Conservation (phyloP, 805 yeast species). For the Henningerozyma blattae region DNA sequence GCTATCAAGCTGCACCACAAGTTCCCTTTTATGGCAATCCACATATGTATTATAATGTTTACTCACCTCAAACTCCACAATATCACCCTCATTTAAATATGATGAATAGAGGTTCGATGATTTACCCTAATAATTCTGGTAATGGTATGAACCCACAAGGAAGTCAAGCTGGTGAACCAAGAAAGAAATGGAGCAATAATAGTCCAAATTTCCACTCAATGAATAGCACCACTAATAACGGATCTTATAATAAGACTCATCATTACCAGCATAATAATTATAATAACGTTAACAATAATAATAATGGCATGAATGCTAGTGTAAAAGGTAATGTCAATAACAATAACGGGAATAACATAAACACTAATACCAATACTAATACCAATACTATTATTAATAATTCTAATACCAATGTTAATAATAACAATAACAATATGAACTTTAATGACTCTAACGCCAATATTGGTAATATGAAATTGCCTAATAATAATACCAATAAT, state of each 20-base stretch:
- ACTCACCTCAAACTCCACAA: conserved; percentile 17
- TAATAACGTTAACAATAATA: background rate
- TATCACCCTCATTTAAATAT: conserved; percentile 12
- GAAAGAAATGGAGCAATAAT: conserved; percentile 16
- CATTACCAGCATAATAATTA: conserved; percentile 9
- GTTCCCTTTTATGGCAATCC: conserved; percentile 21
- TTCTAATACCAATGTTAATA: conserved; percentile 2
- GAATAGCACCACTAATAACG: conserved; percentile 2
- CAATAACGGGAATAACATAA: background rate
- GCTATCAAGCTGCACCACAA: conserved; percentile 13
- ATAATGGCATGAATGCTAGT: too few species aligned
- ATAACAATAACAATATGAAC: conserved; percentile 9
- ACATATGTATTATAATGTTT: conserved; percentile 16
- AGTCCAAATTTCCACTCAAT: background rate
- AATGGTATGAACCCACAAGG: conserved; percentile 5
- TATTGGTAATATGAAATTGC: background rate
- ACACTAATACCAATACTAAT: background rate
- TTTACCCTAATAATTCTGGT: conserved; percentile 11
- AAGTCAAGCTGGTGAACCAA: conserved; percentile 7
- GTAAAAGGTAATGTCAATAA: too few species aligned
- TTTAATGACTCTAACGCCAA: conserved; percentile 1
- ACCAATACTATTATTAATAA: conserved; percentile 2
- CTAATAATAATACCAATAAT: background rate
- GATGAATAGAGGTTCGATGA: conserved; percentile 21
- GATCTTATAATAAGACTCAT: conserved; percentile 7